Evolutionary conservation across 768 basidiomycete genomes (phyloP).

Genomic region (Kwoniella newhampshirensis): DNA sequence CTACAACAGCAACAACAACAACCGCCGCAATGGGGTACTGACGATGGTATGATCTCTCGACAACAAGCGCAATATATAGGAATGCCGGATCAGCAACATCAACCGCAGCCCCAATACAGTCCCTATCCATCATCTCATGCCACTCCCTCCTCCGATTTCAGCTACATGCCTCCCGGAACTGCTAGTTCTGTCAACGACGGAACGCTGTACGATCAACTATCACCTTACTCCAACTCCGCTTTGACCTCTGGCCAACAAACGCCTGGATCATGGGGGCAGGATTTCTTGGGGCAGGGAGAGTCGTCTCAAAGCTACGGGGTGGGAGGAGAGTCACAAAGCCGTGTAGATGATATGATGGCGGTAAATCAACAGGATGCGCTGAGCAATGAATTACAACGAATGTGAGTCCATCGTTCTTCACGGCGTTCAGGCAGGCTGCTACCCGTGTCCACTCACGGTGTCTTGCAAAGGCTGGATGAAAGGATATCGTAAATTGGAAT

Average conservation of each 20-base stretch:
- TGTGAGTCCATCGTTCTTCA: conserved; percentile 18
- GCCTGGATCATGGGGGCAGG: conserved; percentile 17
- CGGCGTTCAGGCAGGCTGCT: too few relatives aligned
- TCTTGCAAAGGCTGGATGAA: too few relatives aligned
- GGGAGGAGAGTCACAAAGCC: conserved; percentile 3
- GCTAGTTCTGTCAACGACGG: conserved; percentile 8
- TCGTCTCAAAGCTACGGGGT: neutral
- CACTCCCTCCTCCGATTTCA: conserved; percentile 14
- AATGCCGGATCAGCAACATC: conserved; percentile 8
- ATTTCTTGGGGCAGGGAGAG: conserved; percentile 25
- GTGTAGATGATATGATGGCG: conserved; percentile 14
- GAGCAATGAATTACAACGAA: conserved; percentile 21
- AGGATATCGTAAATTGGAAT: too few relatives aligned
- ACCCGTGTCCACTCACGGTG: too few relatives aligned
- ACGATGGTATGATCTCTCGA: neutral
- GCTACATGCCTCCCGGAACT: conserved; percentile 21
- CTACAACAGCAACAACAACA: conserved; percentile 12
- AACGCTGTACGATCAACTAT: conserved; percentile 13
- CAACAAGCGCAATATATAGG: conserved; percentile 1
- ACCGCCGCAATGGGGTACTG: neutral
- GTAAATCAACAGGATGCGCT: conserved; percentile 18
- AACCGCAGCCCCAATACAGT: conserved; percentile 17
- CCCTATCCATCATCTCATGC: conserved; percentile 14
- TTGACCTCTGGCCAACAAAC: conserved; percentile 5
- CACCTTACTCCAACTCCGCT: conserved; percentile 8